Percentiles rank a stretch among this genome's conserved stretches.
These are phyloP conservation scores for Wilcoxina mikolae DNA, from an alignment of 495 filamentous ascomycete species.

Conservation along the genomic window DNA sequence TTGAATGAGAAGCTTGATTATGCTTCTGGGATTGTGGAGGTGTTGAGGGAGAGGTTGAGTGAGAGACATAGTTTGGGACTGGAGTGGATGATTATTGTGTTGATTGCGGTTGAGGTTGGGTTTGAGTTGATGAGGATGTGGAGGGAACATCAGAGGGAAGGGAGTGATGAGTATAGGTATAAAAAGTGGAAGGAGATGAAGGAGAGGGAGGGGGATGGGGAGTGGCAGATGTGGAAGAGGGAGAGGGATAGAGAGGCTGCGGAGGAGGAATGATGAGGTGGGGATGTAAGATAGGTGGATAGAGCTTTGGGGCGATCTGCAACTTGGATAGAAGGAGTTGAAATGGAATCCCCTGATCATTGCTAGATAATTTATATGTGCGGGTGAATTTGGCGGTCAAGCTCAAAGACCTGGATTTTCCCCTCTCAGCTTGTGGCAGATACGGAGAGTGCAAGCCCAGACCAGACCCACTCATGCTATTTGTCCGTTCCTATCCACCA, in stretches of 20 bases:
- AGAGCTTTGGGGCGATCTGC: not conserved
- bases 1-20: conserved; percentile 97
- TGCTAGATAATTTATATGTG: too few species aligned
- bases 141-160: conserved; percentile 39
- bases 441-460: too few species aligned
- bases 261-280: not conserved
- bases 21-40: conserved; percentile 83
- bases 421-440: too few species aligned
- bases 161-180: conserved; percentile 29
- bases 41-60: conserved; percentile 74
- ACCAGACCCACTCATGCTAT: too few species aligned
- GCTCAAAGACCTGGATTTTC: too few species aligned
- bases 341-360: too few species aligned
- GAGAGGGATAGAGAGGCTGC: not conserved
- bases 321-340: too few species aligned
- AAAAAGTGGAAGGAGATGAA: conserved; percentile 17
- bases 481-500: too few species aligned
- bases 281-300: not conserved
- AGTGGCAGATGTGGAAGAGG: conserved; percentile 17
- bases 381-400: too few species aligned
- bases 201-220: conserved; percentile 18
- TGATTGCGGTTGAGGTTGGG: conserved; percentile 81
- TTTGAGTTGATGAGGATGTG: conserved; percentile 51
- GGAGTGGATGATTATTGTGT: conserved; percentile 94
- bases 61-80: conserved; percentile 73